Evolutionary conservation across 805 yeast genomes (phyloP).

Genomic region (Saccharomycopsis guyanensis): DNA sequence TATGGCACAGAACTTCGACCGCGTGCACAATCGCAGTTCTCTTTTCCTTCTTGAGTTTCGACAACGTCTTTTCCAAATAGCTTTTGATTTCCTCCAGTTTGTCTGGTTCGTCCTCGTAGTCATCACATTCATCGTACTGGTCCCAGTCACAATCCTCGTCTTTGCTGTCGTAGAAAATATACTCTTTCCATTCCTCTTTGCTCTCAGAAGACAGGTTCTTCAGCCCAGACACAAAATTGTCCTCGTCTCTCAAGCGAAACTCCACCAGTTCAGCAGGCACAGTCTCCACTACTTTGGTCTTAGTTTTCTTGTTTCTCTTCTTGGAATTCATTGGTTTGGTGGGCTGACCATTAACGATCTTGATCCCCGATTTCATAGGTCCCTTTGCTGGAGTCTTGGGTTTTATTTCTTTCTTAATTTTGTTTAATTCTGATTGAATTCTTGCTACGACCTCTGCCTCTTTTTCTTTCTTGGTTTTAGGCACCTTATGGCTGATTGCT

Average conservation of each 20-base stretch:
- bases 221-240: slow-evolving; percentile 7
- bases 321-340: neutral
- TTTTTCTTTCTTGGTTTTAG: no score
- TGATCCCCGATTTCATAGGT: neutral
- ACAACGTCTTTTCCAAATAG: slow-evolving; percentile 1
- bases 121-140: slow-evolving; percentile 8
- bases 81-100: slow-evolving; percentile 9
- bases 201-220: slow-evolving; percentile 1
- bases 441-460: no score
- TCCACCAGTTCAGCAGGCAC: neutral
- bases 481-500: no score
- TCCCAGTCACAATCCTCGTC: slow-evolving; percentile 15
- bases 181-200: slow-evolving; percentile 12
- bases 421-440: no score
- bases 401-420: no score
- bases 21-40: slow-evolving; percentile 6
- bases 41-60: slow-evolving; percentile 3
- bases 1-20: slow-evolving; percentile 6
- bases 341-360: neutral
- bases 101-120: slow-evolving; percentile 16
- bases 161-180: slow-evolving; percentile 14
- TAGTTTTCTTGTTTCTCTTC: neutral
- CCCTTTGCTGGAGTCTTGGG: neutral
- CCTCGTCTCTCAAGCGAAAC: slow-evolving; percentile 2
- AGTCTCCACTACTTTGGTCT: slow-evolving; percentile 1